Percentiles rank a stretch among this genome's conserved stretches.
Evolutionary conservation across 371 early-diverging fungal species (phyloP).

Genomic region (Entomophthora muscae): DNA sequence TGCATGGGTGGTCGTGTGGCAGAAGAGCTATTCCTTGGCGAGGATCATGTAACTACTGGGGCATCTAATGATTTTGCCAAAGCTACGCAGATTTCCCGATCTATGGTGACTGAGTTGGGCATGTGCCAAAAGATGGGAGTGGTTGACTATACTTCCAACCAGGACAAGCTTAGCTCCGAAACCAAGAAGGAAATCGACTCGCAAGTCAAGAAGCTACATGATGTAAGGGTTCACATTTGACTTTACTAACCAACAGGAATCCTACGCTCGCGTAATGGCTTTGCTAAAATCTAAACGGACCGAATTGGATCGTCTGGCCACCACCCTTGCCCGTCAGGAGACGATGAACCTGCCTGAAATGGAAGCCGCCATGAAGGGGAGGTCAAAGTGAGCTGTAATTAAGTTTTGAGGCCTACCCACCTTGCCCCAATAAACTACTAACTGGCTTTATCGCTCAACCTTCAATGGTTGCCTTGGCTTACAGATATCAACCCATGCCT

Average conservation of each 20-base stretch:
- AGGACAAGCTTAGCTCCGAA: conserved; percentile 41
- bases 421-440: too few relatives aligned
- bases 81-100: conserved; percentile 77
- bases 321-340: conserved; percentile 83
- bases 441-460: too few relatives aligned
- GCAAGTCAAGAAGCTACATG: conserved; percentile 60
- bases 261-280: conserved; percentile 39
- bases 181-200: conserved; percentile 67
- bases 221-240: conserved; percentile 16
- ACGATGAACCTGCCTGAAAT: conserved; percentile 83
- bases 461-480: too few relatives aligned
- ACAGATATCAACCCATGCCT: too few relatives aligned
- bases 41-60: conserved; percentile 87
- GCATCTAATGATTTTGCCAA: conserved; percentile 79
- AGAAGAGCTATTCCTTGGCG: conserved; percentile 86
- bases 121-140: conserved; percentile 74
- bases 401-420: too few relatives aligned
- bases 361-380: conserved; percentile 48
- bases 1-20: conserved; percentile 95
- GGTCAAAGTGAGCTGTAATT: too few relatives aligned
- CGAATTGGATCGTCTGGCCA: conserved; percentile 81
- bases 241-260: conserved; percentile 17
- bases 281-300: conserved; percentile 55
- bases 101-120: conserved; percentile 83
- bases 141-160: conserved; percentile 30